A percentile compares a stretch with the other conserved stretches of the same genome.
These are phyloP conservation scores for Rosa persica DNA, from an alignment of 306 rosid species.

Conservation along the genomic window DNA sequence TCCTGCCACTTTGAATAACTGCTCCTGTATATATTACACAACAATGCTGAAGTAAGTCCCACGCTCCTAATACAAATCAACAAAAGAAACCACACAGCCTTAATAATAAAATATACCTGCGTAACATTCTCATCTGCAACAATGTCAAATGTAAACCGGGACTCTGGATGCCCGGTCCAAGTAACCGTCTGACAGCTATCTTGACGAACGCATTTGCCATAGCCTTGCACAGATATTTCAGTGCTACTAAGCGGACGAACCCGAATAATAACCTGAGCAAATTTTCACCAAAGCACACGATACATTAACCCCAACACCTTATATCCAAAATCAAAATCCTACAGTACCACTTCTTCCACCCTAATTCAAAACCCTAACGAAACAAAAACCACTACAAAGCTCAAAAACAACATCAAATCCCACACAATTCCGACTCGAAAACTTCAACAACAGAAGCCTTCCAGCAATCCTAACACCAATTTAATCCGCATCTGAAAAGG, in stretches of 20 bases:
- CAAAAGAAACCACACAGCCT: not conserved
- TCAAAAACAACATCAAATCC: not conserved
- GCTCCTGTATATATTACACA: slow-evolving; percentile 53
- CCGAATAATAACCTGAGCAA: slow-evolving; percentile 82
- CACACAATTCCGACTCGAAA: not conserved
- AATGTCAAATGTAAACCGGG: slow-evolving; percentile 86
- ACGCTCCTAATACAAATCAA: not conserved
- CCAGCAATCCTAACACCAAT: not conserved
- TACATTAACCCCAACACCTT: not conserved
- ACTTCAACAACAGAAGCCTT: not conserved
- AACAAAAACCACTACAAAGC: not conserved
- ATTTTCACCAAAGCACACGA: not conserved
- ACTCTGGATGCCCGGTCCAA: slow-evolving; percentile 95
- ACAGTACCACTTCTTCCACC: not conserved
- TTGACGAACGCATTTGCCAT: slow-evolving; percentile 73
- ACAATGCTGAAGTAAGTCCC: slow-evolving; percentile 25
- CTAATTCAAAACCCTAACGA: not conserved
- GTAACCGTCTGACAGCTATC: slow-evolving; percentile 75
- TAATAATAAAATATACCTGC: slow-evolving; percentile 53
- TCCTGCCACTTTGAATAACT: slow-evolving; percentile 89
- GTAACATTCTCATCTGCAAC: slow-evolving; percentile 95
- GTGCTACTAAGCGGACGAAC: slow-evolving; percentile 83
- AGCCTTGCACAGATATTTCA: slow-evolving; percentile 86
- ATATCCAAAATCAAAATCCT: not conserved
- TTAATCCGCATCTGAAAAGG: not conserved